These are phyloP conservation scores for Kalanchoe fedtschenkoi DNA, from an alignment of 164 flowering plant genomes.

Conservation along the genomic window DNA sequence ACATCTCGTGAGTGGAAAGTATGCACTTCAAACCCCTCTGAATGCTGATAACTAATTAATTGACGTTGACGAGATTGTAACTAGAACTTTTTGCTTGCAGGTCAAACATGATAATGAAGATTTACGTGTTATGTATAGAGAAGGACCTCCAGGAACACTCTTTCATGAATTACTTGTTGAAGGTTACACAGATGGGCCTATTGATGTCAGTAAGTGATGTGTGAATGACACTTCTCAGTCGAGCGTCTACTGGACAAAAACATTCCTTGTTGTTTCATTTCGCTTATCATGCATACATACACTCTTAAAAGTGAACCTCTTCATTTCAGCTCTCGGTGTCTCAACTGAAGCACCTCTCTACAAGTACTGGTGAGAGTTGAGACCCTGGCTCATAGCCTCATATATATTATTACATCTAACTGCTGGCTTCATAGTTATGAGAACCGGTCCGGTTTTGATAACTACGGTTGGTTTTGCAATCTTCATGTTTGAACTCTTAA, in stretches of 20 bases:
- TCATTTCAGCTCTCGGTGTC: constrained; percentile 62
- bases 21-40: constrained; percentile 12
- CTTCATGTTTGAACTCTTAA: neutral
- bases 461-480: neutral
- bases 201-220: constrained; percentile 71
- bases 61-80: neutral
- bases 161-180: constrained; percentile 77
- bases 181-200: constrained; percentile 79
- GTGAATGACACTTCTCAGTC: neutral
- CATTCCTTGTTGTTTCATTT: neutral
- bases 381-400: no score
- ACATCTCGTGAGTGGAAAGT: constrained; percentile 70
- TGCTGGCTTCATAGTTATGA: no score
- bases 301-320: neutral
- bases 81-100: constrained; percentile 22
- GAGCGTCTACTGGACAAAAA: constrained; percentile 4
- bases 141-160: constrained; percentile 77
- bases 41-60: neutral
- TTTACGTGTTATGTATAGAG: constrained; percentile 83
- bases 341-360: constrained; percentile 70
- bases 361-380: constrained; percentile 67
- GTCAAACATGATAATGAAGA: constrained; percentile 76
- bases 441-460: no score
- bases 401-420: no score
- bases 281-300: neutral